Conservation (phyloP, 345 rosid genomes). For the Syzygium oleosum region DNA sequence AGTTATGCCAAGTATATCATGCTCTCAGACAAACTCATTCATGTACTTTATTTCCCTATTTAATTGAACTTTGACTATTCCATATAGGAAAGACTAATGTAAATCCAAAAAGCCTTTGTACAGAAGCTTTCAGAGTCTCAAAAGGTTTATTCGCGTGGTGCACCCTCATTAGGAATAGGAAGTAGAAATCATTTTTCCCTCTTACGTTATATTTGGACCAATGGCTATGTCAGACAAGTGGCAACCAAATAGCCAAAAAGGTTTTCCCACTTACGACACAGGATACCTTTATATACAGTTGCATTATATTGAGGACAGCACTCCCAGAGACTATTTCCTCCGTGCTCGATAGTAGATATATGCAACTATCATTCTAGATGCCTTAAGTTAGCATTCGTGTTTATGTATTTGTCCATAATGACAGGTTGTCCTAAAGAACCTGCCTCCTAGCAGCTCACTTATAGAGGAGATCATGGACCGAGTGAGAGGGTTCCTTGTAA, state of each 20-base stretch:
- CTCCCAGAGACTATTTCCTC: not conserved
- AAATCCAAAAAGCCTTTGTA: not conserved
- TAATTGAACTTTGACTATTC: not conserved
- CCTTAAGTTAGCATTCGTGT: not conserved
- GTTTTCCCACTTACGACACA: not conserved
- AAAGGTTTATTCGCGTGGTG: not conserved
- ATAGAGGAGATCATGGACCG: slow-evolving; percentile 84
- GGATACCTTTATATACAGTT: not conserved
- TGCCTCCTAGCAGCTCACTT: slow-evolving; percentile 86
- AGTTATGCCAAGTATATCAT: not conserved
- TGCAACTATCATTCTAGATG: not conserved
- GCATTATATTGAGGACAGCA: not conserved
- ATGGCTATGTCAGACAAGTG: not conserved
- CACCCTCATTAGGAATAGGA: not conserved
- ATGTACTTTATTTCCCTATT: not conserved
- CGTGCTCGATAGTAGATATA: not conserved
- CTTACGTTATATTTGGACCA: not conserved
- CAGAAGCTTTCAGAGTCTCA: not conserved
- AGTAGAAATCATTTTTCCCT: not conserved
- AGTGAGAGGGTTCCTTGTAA: slow-evolving; percentile 80
- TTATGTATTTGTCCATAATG: not conserved
- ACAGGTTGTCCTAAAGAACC: slow-evolving; percentile 81
- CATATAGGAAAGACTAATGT: not conserved
- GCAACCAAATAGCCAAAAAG: not conserved
- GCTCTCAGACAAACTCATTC: not conserved